Conservation (phyloP, 768 basidiomycete species). For the Tylopilus cervinicoccineus region DNA sequence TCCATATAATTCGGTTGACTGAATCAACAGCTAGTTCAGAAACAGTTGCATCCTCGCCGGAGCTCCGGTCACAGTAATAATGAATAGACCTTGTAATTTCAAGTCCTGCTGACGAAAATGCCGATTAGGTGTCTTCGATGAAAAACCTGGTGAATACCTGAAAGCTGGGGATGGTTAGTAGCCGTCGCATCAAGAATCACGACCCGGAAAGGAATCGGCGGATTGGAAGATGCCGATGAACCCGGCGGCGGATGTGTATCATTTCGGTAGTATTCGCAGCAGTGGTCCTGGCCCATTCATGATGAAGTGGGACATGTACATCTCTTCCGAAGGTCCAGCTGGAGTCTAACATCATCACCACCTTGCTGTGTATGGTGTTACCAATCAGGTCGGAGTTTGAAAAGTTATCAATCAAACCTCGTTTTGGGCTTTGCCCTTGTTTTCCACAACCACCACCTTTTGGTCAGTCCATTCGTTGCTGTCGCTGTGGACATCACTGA, state of each 20-base stretch:
- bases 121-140: not conserved
- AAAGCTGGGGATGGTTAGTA: not conserved
- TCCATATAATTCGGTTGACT: no score
- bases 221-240: not conserved
- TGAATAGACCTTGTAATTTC: not conserved
- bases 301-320: no score
- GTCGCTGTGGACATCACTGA: conserved; percentile 14
- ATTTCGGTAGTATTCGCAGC: no score
- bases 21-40: no score
- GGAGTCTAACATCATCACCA: no score
- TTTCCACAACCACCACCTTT: conserved; percentile 66
- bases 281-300: no score
- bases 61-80: no score
- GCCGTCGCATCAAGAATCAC: not conserved
- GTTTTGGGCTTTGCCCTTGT: conserved; percentile 23
- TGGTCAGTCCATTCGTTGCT: conserved; percentile 40
- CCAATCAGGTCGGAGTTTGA: conserved; percentile 39
- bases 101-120: not conserved
- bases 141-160: not conserved
- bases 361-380: conserved; percentile 1
- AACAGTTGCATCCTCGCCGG: not conserved
- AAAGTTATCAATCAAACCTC: conserved; percentile 26
- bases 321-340: no score
- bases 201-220: not conserved
- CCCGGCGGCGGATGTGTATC: not conserved